Evolutionary conservation across 106 monocot genomes (phyloP), one percentile per base, ranked within the genome.

Genomic region (Dendrobium catenatum): DNA sequence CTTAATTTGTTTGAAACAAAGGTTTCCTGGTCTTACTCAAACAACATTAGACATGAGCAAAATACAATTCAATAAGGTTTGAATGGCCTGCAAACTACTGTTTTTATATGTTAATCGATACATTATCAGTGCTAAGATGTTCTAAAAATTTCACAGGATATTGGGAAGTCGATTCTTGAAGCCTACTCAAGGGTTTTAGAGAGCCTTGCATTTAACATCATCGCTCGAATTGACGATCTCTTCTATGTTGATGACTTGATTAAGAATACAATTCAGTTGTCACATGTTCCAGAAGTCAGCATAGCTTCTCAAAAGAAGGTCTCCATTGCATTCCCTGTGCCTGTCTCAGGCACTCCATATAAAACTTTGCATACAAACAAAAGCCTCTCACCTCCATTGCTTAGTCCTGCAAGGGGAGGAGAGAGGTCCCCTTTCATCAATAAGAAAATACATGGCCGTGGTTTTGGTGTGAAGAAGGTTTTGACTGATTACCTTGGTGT

Each of bases 121-220:
- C 8, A 10, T 68, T 68, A n/a, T 56, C 56, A 56, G 19, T 68
- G 22, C n/a, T 68, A 9, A 46, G 3, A 58, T 58, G 58, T 68
- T 16, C 9, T 16, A 6, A 15, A 18, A 16, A 41, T 66, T 24
- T 83, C 79, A 22, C 86, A 97, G 96, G 96, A 97, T 83, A 82
- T 97, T 13, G 96, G 94, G 2, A 97, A 94, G 84, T 90, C 96
- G 10, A 94, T 97, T 56, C 80, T 97, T 20, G 96, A 97, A 78
- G 92, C 94, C 81, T 97, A 97, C 67, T 97, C 96, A 20, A 90
- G 96, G 81, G 96, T 94, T 2, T 75, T 97, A 77, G 96, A 97
- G 86, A 97, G 96, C 85, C 79, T 97, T 47, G 96, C 96, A 18
- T 97, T 85, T 29, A 97, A 94, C 85, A 92, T 97, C 46, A 80